A percentile compares a stretch with the other conserved stretches of the same genome.
phyloP scores from a whole-genome alignment of 2,329 filamentous ascomycete species.

The Arthroderma sp. region DNA sequence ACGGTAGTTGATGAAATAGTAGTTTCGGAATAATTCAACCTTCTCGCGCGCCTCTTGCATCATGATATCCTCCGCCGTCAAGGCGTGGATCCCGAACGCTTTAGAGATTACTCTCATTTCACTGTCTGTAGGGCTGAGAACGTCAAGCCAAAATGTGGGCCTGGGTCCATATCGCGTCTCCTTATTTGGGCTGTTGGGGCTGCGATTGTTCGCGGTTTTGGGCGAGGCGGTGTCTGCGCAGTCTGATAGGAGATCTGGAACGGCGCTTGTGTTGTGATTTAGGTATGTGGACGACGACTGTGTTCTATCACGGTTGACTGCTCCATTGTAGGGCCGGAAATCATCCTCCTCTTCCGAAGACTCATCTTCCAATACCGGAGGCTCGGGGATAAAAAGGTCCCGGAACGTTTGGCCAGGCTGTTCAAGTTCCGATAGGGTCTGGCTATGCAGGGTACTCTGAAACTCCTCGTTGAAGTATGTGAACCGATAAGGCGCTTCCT shows the following conservation, averaged over 20 bases:
- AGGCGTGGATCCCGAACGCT: slow-evolving; percentile 85
- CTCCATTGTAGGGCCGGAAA: slow-evolving; percentile 11
- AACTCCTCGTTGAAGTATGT: slow-evolving; percentile 99
- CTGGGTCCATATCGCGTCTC: slow-evolving; percentile 59
- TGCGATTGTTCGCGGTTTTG: slow-evolving; percentile 21
- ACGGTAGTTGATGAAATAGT: slow-evolving; percentile 98
- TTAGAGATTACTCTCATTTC: slow-evolving; percentile 94
- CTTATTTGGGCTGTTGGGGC: slow-evolving; percentile 26
- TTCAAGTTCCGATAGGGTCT: slow-evolving; percentile 84
- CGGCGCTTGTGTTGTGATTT: slow-evolving; percentile 8
- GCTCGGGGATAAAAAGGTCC: slow-evolving; percentile 84
- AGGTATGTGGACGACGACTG: not conserved
- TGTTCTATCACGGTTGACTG: slow-evolving; percentile 3
- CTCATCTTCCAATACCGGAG: slow-evolving; percentile 54
- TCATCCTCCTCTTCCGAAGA: slow-evolving; percentile 50
- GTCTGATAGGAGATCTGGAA: slow-evolving; percentile 8
- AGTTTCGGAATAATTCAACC: slow-evolving; percentile 91
- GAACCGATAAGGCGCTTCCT: slow-evolving; percentile 85
- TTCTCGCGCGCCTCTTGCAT: slow-evolving; percentile 96
- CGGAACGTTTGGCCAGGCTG: slow-evolving; percentile 73
- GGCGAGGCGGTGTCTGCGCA: slow-evolving; percentile 13
- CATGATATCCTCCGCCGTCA: slow-evolving; percentile 94
- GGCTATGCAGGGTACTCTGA: slow-evolving; percentile 87
- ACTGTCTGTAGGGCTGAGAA: slow-evolving; percentile 76
- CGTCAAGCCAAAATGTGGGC: slow-evolving; percentile 93